phyloP scores from a whole-genome alignment of 129 eudicot species.

The Pseudognaphalium luteoalbum region DNA sequence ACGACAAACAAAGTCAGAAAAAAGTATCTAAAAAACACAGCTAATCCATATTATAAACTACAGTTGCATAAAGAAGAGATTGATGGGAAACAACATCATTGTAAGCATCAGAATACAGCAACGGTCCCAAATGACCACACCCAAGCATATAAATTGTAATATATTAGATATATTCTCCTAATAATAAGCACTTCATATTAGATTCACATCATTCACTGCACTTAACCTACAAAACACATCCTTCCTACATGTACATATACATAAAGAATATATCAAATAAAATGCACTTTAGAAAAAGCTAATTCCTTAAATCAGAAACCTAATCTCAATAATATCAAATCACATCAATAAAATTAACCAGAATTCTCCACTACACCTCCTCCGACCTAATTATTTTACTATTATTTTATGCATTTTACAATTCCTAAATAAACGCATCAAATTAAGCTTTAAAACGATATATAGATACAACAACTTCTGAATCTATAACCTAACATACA shows the following conservation, averaged over 20 bases:
- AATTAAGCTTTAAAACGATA: neutral
- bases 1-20: conserved; percentile 10
- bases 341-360: conserved; percentile 37
- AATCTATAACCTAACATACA: neutral
- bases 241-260: conserved; percentile 29
- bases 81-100: conserved; percentile 43
- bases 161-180: conserved; percentile 63
- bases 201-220: conserved; percentile 22
- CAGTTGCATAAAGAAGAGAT: conserved; percentile 36
- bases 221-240: conserved; percentile 43
- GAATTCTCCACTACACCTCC: conserved; percentile 37
- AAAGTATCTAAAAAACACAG: conserved; percentile 28
- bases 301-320: conserved; percentile 24
- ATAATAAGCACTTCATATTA: conserved; percentile 38
- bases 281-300: conserved; percentile 43
- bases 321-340: conserved; percentile 26
- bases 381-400: conserved; percentile 23
- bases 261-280: conserved; percentile 38
- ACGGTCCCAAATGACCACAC: conserved; percentile 50
- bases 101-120: conserved; percentile 74
- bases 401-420: neutral
- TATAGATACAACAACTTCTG: neutral
- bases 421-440: neutral
- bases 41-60: conserved; percentile 27
- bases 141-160: conserved; percentile 29